Evolutionary conservation across 78 protist genomes (phyloP).

Genomic region (Acrasis kona): DNA sequence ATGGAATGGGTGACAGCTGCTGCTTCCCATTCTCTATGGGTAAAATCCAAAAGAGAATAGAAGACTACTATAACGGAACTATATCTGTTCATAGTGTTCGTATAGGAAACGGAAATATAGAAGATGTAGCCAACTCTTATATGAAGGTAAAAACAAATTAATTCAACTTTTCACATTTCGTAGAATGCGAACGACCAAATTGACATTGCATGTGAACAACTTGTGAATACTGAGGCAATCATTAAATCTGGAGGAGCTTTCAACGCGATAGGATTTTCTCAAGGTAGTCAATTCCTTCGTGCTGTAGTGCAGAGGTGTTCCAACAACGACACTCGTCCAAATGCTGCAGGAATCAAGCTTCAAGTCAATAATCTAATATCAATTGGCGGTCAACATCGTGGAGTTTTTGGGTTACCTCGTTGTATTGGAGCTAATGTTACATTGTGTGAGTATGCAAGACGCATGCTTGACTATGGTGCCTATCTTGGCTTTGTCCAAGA

Average conservation of each 20-base stretch:
- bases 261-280: not conserved
- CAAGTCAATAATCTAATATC: too few relatives aligned
- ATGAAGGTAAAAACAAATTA: too few relatives aligned
- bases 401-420: not conserved
- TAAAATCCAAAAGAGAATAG: not conserved
- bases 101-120: not conserved
- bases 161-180: too few relatives aligned
- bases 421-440: not conserved
- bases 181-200: not conserved
- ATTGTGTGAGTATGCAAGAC: not conserved
- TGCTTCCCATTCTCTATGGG: not conserved
- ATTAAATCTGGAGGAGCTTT: not conserved
- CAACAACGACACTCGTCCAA: too few relatives aligned
- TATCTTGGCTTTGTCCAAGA: not conserved
- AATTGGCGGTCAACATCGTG: not conserved
- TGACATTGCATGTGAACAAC: not conserved
- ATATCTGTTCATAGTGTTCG: not conserved
- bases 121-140: not conserved
- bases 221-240: not conserved
- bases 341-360: too few relatives aligned
- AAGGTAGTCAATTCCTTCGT: not conserved
- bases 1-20: slow-evolving; percentile 1
- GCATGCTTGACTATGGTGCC: not conserved
- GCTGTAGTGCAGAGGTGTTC: not conserved
- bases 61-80: not conserved